Percentiles rank a stretch among this genome's conserved stretches.
phyloP scores from a whole-genome alignment of 768 basidiomycete genomes.

The Tricholomella constricta region DNA sequence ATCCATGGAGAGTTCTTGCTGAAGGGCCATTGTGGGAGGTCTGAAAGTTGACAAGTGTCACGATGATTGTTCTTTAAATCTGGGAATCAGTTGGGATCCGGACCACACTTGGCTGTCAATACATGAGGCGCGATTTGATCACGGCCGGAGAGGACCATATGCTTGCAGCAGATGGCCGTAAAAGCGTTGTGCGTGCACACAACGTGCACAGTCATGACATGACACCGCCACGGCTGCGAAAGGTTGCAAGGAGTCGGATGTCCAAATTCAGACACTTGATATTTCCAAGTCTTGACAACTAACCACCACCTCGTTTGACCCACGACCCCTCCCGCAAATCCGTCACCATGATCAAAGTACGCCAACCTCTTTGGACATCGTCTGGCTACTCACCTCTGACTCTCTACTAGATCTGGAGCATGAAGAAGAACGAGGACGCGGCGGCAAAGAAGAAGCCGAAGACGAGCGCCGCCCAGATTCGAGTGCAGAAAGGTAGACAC shows the following conservation, averaged over 20 bases:
- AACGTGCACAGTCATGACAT: constrained; percentile 13
- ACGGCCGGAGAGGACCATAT: constrained; percentile 13
- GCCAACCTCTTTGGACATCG: not conserved
- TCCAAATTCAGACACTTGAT: constrained; percentile 14
- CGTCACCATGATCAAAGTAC: constrained; percentile 51
- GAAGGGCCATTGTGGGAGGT: constrained; percentile 34
- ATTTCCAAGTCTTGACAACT: constrained; percentile 24
- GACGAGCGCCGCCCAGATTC: constrained; percentile 96
- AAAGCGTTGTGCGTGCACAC: constrained; percentile 9
- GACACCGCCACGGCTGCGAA: constrained; percentile 17
- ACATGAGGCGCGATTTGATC: not conserved
- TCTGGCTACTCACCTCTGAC: constrained; percentile 12
- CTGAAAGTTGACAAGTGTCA: too few relatives aligned
- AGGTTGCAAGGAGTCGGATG: constrained; percentile 21
- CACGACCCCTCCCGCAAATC: constrained; percentile 22
- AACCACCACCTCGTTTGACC: constrained; percentile 35
- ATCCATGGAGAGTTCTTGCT: constrained; percentile 43
- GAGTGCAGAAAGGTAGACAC: constrained; percentile 94
- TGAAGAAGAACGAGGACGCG: constrained; percentile 99
- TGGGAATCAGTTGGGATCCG: not conserved
- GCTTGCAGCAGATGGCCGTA: not conserved
- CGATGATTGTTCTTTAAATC: not conserved
- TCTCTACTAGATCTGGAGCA: constrained; percentile 85
- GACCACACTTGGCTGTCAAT: not conserved
- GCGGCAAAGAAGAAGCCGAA: constrained; percentile 98